A percentile compares a stretch with the other conserved stretches of the same genome.
Evolutionary conservation across 2,329 filamentous ascomycete species (phyloP).

Genomic region (Trichoderma sp.): DNA sequence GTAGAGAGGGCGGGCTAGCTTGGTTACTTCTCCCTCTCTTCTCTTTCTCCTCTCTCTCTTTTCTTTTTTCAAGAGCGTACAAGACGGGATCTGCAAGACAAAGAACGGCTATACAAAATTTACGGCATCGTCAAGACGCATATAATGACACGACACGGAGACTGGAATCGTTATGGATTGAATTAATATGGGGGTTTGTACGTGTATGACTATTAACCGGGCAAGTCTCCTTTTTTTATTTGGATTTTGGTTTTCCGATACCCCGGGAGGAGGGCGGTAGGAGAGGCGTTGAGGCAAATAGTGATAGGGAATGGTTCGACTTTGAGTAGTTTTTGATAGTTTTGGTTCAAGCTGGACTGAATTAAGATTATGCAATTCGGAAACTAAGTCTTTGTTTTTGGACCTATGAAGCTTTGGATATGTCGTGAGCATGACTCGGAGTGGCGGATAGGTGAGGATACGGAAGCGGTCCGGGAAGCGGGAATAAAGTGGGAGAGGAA

Average conservation of each 20-base stretch:
- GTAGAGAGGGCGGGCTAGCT: neutral
- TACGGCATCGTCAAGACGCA: neutral
- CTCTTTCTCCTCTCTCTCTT: neutral
- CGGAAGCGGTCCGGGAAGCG: neutral
- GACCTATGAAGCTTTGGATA: neutral
- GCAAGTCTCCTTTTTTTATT: constrained; percentile 16
- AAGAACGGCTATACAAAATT: neutral
- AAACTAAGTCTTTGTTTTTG: neutral
- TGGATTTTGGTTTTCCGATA: constrained; percentile 29
- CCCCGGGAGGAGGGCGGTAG: constrained; percentile 27
- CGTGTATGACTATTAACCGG: constrained; percentile 28
- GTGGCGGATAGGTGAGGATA: neutral
- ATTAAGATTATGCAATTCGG: neutral
- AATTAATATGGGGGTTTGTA: constrained; percentile 6
- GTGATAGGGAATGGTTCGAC: neutral
- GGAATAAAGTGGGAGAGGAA: neutral
- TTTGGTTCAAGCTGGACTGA: neutral
- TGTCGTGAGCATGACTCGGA: neutral
- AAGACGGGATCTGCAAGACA: neutral
- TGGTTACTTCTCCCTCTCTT: neutral
- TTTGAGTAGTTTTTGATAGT: constrained; percentile 7
- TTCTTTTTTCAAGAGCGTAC: neutral
- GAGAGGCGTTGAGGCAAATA: constrained; percentile 26
- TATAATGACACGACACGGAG: constrained; percentile 16
- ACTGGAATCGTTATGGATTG: constrained; percentile 3